Conservation (phyloP, 441 rosid genomes). For the Flueggea neowawraea region DNA sequence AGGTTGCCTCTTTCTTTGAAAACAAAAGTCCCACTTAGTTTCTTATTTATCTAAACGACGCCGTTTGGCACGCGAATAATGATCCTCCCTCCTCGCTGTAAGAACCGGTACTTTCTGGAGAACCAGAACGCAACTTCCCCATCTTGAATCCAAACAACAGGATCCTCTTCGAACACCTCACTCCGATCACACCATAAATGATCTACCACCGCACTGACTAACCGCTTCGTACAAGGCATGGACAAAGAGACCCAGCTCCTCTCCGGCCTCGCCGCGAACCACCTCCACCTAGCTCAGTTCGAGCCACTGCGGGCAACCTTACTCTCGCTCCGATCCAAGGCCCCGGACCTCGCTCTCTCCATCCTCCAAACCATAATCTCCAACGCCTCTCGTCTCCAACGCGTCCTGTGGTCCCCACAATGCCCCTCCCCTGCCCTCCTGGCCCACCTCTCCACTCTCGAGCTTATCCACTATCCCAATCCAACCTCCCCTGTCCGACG, state of each 20-base stretch:
- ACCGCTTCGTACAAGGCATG: slow-evolving; percentile 22
- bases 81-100: too few species aligned
- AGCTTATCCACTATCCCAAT: slow-evolving; percentile 54
- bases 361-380: slow-evolving; percentile 82
- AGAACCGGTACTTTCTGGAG: too few species aligned
- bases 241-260: slow-evolving; percentile 80
- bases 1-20: too few species aligned
- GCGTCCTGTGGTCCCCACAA: slow-evolving; percentile 73
- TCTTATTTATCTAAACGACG: too few species aligned
- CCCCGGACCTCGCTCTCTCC: slow-evolving; percentile 62
- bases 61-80: too few species aligned
- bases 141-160: too few species aligned
- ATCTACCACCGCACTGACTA: too few species aligned
- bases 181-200: too few species aligned
- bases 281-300: slow-evolving; percentile 86
- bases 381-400: slow-evolving; percentile 64
- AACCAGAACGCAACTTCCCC: too few species aligned
- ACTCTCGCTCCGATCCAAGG: slow-evolving; percentile 59
- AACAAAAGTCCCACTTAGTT: too few species aligned
- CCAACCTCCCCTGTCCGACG: slow-evolving; percentile 55
- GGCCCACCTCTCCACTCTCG: slow-evolving; percentile 64
- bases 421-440: slow-evolving; percentile 80
- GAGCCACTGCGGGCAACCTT: slow-evolving; percentile 88
- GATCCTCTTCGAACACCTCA: too few species aligned
- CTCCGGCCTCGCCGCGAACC: slow-evolving; percentile 83